Evolutionary conservation across 73 alveolate species (phyloP).

Genomic region (Stentor coeruleus): DNA sequence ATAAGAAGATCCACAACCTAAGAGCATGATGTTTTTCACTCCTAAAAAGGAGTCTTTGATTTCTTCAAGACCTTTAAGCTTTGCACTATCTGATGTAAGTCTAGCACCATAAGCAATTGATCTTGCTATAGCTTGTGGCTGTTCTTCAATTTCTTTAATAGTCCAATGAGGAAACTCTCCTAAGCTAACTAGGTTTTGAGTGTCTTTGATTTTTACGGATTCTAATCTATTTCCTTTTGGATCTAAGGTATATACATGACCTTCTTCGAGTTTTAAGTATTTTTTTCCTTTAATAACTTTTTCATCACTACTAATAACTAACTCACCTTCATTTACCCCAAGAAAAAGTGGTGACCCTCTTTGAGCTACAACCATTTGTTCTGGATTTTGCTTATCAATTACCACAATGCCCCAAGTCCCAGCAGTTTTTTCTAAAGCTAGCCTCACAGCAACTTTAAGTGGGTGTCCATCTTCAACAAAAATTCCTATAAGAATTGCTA

Average conservation of each 20-base stretch:
- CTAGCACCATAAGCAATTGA: slow-evolving; percentile 73
- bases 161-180: slow-evolving; percentile 51
- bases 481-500: slow-evolving; percentile 60
- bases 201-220: slow-evolving; percentile 43
- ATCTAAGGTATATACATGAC: slow-evolving; percentile 33
- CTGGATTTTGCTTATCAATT: slow-evolving; percentile 45
- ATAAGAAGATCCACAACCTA: slow-evolving; percentile 70
- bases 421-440: slow-evolving; percentile 45
- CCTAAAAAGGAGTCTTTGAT: slow-evolving; percentile 24
- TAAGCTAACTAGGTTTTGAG: too few species aligned
- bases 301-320: slow-evolving; percentile 68
- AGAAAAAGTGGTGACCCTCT: slow-evolving; percentile 49
- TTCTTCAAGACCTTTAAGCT: slow-evolving; percentile 67
- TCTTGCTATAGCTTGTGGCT: slow-evolving; percentile 62
- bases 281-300: too few species aligned
- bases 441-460: slow-evolving; percentile 58
- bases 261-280: too few species aligned
- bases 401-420: slow-evolving; percentile 59
- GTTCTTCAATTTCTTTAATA: slow-evolving; percentile 65
- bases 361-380: slow-evolving; percentile 44
- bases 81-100: slow-evolving; percentile 48
- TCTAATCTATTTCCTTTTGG: slow-evolving; percentile 8
- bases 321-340: slow-evolving; percentile 35
- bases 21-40: slow-evolving; percentile 37
- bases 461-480: slow-evolving; percentile 42